Conservation (phyloP, 2,329 filamentous ascomycete species). For the Ramichloridium luteum region DNA sequence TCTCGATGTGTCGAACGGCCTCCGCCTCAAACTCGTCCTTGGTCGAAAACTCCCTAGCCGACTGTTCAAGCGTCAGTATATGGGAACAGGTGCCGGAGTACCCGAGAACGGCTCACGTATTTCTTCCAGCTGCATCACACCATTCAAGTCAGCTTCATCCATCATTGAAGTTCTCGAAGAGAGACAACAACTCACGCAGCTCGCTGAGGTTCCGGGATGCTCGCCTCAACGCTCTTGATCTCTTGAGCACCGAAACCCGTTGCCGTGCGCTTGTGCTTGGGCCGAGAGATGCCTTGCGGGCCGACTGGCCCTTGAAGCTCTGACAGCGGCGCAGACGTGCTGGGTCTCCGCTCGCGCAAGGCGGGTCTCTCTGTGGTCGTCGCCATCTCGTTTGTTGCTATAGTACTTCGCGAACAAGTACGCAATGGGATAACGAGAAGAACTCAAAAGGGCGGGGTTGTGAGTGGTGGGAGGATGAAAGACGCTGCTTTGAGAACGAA, state of each 20-base stretch:
- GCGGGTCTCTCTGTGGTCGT: too few species aligned
- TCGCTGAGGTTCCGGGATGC: slow-evolving; percentile 77
- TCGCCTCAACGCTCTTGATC: slow-evolving; percentile 87
- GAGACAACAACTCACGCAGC: slow-evolving; percentile 52
- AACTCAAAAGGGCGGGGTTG: too few species aligned
- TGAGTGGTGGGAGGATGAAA: too few species aligned
- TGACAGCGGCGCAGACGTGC: slow-evolving; percentile 67
- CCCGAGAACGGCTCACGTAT: slow-evolving; percentile 33
- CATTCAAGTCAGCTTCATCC: slow-evolving; percentile 9
- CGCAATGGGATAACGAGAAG: too few species aligned
- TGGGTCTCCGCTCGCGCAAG: slow-evolving; percentile 65
- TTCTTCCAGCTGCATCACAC: slow-evolving; percentile 43
- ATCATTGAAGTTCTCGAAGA: not conserved
- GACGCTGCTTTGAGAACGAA: too few species aligned
- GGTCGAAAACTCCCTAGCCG: slow-evolving; percentile 56
- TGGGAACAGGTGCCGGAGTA: not conserved
- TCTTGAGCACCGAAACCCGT: slow-evolving; percentile 85
- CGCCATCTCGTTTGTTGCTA: too few species aligned
- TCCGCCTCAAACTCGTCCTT: slow-evolving; percentile 76
- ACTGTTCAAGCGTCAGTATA: slow-evolving; percentile 30
- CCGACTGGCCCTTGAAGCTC: slow-evolving; percentile 77
- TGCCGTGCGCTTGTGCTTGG: slow-evolving; percentile 94
- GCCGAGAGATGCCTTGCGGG: slow-evolving; percentile 68
- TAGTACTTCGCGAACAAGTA: too few species aligned
- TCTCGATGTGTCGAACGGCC: slow-evolving; percentile 88